Evolutionary conservation across 1,139 yeast genomes (phyloP).

Genomic region (Schizosaccharomyces versatilis): DNA sequence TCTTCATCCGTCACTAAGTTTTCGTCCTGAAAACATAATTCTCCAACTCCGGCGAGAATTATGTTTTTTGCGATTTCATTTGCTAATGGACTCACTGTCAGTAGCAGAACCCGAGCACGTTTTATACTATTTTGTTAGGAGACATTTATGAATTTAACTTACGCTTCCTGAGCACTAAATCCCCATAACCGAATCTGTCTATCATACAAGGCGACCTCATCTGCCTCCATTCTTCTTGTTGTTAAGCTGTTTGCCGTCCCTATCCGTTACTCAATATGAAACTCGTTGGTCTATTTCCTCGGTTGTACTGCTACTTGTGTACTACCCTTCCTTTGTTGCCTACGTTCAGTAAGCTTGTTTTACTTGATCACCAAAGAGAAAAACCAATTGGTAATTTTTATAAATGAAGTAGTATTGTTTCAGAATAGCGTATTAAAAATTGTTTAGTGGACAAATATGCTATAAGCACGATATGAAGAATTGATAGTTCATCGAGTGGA

Average conservation of each 20-base stretch:
- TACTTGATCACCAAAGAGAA: too few relatives aligned
- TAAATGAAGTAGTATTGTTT: too few relatives aligned
- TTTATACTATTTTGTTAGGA: slow-evolving; percentile 28
- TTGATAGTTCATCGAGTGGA: too few relatives aligned
- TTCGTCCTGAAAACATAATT: slow-evolving; percentile 46
- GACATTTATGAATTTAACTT: slow-evolving; percentile 11
- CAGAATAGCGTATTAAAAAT: too few relatives aligned
- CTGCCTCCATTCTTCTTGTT: slow-evolving; percentile 18
- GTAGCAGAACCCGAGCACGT: slow-evolving; percentile 43
- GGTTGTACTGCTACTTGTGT: too few relatives aligned
- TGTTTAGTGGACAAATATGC: too few relatives aligned
- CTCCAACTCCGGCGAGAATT: slow-evolving; percentile 72
- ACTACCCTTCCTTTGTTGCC: too few relatives aligned
- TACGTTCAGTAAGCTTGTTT: too few relatives aligned
- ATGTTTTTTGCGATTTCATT: slow-evolving; percentile 66
- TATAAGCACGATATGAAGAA: too few relatives aligned
- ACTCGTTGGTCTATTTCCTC: too few relatives aligned
- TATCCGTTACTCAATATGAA: background rate
- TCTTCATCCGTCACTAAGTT: slow-evolving; percentile 37
- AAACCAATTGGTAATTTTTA: too few relatives aligned
- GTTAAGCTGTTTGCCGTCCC: background rate
- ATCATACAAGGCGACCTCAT: slow-evolving; percentile 80
- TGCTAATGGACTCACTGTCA: slow-evolving; percentile 52
- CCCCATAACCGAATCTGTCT: slow-evolving; percentile 96
- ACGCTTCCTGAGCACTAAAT: slow-evolving; percentile 54